Evolutionary conservation across 2,329 filamentous ascomycete genomes (phyloP), one percentile per base, ranked within the genome.

Genomic region (Lachnum nothofagi): DNA sequence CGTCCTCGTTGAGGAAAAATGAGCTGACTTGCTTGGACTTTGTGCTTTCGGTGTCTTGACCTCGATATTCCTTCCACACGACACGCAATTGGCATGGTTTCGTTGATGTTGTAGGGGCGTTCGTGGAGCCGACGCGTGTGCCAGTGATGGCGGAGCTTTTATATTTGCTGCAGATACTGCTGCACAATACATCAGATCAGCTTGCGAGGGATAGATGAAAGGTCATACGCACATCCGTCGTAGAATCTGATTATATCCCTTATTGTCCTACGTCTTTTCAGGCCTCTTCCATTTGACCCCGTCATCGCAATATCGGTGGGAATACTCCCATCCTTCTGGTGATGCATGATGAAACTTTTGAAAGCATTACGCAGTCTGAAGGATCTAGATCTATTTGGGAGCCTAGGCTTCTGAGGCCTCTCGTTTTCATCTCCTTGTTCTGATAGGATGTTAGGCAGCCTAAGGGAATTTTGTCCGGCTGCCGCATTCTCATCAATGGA

Each of bases 191-290:
- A 17, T 27, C 25, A 37, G 5, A 23, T 10, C 10, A 10, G n/a
- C 14, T 5, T 12, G 20, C 12, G 19, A 35, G 5, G 31, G 24
- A 42, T 23, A 37, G 24, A 51, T 17, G 39, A 16, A 16, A 34
- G 12, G 8, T 14, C n/a, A 9, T 50, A 39, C 51, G 29, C 50
- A 57, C 58, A 43, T 16, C 59, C 54, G 49, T 62, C 61, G 40
- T 55, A 62, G 39, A 61, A 52, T 23, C 31, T 50, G 19, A 63
- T 62, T 16, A 51, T 60, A 14, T 60, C 60, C 39, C 47, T 54
- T 17, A 62, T 56, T 10, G 51, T 49, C 20, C n/a, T 48, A 23
- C 17, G 33, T 19, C 39, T 49, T 24, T 50, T 54, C 40, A 44
- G 49, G 12, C 40, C 24, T 12, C 19, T 29, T 8, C 24, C 19